Conservation (phyloP, 495 filamentous ascomycete species). For the Geoglossum glabrum region DNA sequence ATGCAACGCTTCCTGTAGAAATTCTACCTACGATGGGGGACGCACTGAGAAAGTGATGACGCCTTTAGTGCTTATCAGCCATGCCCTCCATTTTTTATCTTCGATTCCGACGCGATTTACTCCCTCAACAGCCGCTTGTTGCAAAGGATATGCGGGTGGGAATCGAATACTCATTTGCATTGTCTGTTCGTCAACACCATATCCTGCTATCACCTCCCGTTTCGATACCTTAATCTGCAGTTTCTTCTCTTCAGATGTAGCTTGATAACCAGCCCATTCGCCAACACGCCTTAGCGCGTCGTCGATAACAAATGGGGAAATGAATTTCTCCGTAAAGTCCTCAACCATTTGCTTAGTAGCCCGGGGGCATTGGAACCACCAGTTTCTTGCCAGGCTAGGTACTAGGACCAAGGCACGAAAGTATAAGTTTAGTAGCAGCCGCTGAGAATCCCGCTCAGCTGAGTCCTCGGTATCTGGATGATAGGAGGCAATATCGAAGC, state of each 20-base stretch:
- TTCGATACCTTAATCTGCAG: conserved; percentile 55
- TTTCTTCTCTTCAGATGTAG: conserved; percentile 43
- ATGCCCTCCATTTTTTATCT: conserved; percentile 75
- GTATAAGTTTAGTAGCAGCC: conserved; percentile 71
- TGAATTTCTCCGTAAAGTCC: conserved; percentile 62
- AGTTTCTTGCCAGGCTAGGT: conserved; percentile 61
- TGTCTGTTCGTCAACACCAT: conserved; percentile 70
- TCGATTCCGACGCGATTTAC: conserved; percentile 67
- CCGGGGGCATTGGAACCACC: conserved; percentile 64
- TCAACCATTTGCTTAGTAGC: conserved; percentile 56
- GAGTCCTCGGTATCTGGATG: conserved; percentile 34
- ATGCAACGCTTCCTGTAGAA: neutral
- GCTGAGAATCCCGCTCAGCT: conserved; percentile 48
- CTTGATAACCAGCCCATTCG: conserved; percentile 41
- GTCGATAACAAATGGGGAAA: conserved; percentile 61
- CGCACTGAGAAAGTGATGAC: conserved; percentile 72
- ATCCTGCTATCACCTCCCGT: conserved; percentile 58
- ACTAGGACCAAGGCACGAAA: conserved; percentile 57
- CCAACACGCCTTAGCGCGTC: conserved; percentile 49
- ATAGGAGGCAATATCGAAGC: conserved; percentile 49
- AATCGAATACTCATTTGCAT: conserved; percentile 61
- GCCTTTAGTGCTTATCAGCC: conserved; percentile 70
- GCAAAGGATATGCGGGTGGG: conserved; percentile 62
- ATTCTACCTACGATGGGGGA: neutral
- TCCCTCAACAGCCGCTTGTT: conserved; percentile 52